A percentile compares a stretch with the other conserved stretches of the same genome.
Evolutionary conservation across 140 eudicot species (phyloP).

Genomic region (Ambrosia hybrid): DNA sequence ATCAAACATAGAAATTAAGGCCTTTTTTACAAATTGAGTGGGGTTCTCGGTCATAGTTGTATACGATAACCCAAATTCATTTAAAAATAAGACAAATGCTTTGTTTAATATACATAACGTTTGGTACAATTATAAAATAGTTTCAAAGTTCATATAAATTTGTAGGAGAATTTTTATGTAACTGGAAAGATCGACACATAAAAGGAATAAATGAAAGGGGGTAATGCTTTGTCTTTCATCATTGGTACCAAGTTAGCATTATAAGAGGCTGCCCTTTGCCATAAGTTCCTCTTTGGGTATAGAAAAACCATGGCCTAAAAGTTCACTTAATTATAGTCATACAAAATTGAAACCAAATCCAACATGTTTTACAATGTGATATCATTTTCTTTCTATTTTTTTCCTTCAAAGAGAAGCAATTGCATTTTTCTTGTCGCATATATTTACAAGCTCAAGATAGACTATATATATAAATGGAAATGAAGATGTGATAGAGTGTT

Average conservation of each 20-base stretch:
- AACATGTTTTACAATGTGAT: neutral
- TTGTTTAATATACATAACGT: neutral
- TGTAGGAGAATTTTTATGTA: neutral
- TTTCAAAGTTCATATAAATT: neutral
- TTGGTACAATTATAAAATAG: neutral
- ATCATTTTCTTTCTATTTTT: neutral
- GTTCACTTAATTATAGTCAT: neutral
- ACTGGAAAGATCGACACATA: neutral
- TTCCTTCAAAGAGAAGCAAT: neutral
- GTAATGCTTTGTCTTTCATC: constrained; percentile 31
- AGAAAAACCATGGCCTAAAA: constrained; percentile 18
- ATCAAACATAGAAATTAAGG: too few relatives aligned
- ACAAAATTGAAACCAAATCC: neutral
- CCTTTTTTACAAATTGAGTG: too few relatives aligned
- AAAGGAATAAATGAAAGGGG: constrained; percentile 6
- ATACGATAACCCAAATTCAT: too few relatives aligned
- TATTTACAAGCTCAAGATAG: neutral
- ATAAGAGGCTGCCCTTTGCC: constrained; percentile 21
- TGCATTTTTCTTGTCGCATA: neutral
- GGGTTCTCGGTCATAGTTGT: too few relatives aligned
- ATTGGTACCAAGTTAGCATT: constrained; percentile 22
- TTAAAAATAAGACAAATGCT: neutral
- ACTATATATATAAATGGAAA: neutral
- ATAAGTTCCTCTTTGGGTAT: constrained; percentile 24
- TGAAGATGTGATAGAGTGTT: neutral